Evolutionary conservation across 352 stramenopile species (phyloP), one percentile per base, ranked within the genome.

Genomic region (Globisporangium cylindrosporum): DNA sequence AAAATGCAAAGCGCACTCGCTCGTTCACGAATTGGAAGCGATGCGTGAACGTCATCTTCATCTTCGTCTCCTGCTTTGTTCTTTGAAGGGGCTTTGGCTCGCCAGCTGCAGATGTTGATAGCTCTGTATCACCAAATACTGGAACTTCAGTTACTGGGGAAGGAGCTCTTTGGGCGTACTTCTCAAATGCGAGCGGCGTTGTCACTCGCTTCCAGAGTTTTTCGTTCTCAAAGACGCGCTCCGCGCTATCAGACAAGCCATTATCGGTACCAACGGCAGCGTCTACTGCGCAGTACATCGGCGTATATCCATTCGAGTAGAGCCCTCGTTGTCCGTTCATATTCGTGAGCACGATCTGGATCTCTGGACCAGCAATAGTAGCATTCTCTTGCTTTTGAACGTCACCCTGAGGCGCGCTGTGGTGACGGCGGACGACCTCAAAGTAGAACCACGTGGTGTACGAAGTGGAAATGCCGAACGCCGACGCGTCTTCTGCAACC

Each of bases 1-100:
- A 89, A 64, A 92, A 92, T 43, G 84, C 84, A 54, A 92, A 89
- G 22, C 74, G 79, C 24, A 91, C 71, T n/a, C 74, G 77, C 62
- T 89, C 84, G 25, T 61, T 63, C 4, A 58, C 58, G 57, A 69
- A 72, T 38, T 75, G 74, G 6, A 88, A 68, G 34, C 70, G 62
- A 67, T 88, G 74, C 25, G 73, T 75, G 63, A 92, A 91, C 32
- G 71, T n/a, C 36, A 86, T 68, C 43, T 66, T 70, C 62, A 88
- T 86, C 65, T 82, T 88, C 25, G 68, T 64, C 51, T 89, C 81
- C 12, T 67, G 54, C 15, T 22, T 64, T 29, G n/a, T 61, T 48
- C 49, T 36, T 4, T 51, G 62, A 20, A 53, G 32, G 15, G 27
- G 27, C 27, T 56, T 65, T 10, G 24, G 27, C 24, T 41, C 20